A percentile compares a stretch with the other conserved stretches of the same genome.
phyloP scores from a whole-genome alignment of 176 grass and related monocot genomes.

The Aegilops tauschii region DNA sequence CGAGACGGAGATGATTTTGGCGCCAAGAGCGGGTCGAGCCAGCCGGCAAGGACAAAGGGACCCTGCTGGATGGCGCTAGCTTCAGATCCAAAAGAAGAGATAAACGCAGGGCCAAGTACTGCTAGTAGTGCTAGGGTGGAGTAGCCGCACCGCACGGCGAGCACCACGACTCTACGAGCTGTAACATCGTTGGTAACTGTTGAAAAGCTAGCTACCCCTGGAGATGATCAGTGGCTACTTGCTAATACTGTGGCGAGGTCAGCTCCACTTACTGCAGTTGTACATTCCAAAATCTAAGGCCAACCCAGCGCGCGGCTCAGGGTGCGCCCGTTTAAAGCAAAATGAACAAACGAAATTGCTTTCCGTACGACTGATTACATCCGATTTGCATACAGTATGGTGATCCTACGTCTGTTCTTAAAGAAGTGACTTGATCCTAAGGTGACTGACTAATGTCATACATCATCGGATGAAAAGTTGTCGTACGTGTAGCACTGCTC shows the following conservation, averaged over 20 bases:
- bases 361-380: too few relatives aligned
- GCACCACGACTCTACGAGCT: neutral
- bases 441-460: too few relatives aligned
- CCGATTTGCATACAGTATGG: too few relatives aligned
- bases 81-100: neutral
- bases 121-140: neutral
- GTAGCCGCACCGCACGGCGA: too few relatives aligned
- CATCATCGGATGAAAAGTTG: too few relatives aligned
- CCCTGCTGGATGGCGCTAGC: neutral
- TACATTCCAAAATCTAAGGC: too few relatives aligned
- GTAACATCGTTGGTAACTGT: neutral
- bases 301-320: too few relatives aligned
- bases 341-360: too few relatives aligned
- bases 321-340: too few relatives aligned
- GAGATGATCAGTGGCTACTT: neutral
- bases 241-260: neutral
- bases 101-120: neutral
- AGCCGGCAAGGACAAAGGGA: neutral
- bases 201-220: neutral
- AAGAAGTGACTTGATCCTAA: too few relatives aligned
- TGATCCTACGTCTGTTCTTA: too few relatives aligned
- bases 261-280: neutral
- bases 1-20: neutral
- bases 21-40: neutral
- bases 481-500: too few relatives aligned